Evolutionary conservation across 2,329 filamentous ascomycete genomes (phyloP), one percentile per base, ranked within the genome.

Genomic region (Fusarium circinatum): DNA sequence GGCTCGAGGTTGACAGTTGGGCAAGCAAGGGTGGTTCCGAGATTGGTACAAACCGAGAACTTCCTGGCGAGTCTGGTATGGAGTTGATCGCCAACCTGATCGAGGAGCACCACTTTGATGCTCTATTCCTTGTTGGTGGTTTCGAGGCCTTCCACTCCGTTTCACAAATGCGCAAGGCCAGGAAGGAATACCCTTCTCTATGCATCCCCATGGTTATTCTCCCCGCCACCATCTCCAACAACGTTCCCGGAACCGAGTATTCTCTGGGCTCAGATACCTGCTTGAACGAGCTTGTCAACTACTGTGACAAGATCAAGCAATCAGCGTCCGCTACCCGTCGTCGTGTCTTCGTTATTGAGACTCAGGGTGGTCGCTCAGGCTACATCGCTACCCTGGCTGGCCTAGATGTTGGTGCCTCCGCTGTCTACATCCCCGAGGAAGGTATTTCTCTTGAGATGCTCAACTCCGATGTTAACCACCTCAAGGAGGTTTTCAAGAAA

Each of bases 191-290:
- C 83, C 91, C 94, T 17, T 92, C 93, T 3, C 93, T 99, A 80
- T 95, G 94, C 82, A 98, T 99, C 73, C 96, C 96, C 26, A 94
- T 98, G 88, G 89, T 93, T 60, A 89, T 98, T 47, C 88, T 99
- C 32, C 96, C 96, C 1, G 96, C 96, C n/a, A 99, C 96, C 15
- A 96, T 99, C 77, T 98, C 94, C 75, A 99, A 99, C 88, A 99
- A 99, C 82, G 96, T 99, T 9, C 96, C 96, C 0, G 96, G 96
- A 44, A 98, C 96, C 1, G 96, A 99, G 83, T 98, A 98, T 86
- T 98, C 95, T 3, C 90, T 99, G 51, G 96, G 96, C 48, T 98
- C 95, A 38, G 96, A 99, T 79, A 99, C 96, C 3, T 98, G 96
- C 80, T 86, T 99, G 71, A 99, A 99, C 84, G 95, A 97, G 62